Percentiles rank a stretch among this genome's conserved stretches.
These are phyloP conservation scores for Arthrobotrys megalospora DNA, from an alignment of 2,329 filamentous ascomycete species.

Conservation along the genomic window DNA sequence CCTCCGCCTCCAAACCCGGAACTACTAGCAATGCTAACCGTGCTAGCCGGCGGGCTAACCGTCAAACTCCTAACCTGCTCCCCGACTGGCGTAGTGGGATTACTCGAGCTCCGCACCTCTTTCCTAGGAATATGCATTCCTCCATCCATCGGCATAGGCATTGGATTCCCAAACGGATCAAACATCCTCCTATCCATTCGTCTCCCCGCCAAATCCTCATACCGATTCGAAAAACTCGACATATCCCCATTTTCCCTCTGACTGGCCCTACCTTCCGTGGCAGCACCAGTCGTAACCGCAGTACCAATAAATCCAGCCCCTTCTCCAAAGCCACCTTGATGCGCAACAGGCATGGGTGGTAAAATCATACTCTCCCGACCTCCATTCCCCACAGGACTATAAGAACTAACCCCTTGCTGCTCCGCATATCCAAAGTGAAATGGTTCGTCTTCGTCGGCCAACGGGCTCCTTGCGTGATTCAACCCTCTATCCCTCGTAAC, in stretches of 20 bases:
- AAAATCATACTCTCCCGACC: constrained; percentile 28
- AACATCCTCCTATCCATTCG: constrained; percentile 54
- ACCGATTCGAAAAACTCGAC: constrained; percentile 45
- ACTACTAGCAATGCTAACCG: constrained; percentile 36
- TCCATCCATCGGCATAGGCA: constrained; percentile 27
- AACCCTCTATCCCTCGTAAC: constrained; percentile 40
- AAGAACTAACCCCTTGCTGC: constrained; percentile 34
- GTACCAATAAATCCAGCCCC: constrained; percentile 40
- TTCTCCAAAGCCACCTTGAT: constrained; percentile 21
- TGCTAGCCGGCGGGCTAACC: constrained; percentile 51
- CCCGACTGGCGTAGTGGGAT: constrained; percentile 27
- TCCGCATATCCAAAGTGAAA: constrained; percentile 47
- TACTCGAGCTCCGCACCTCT: constrained; percentile 15
- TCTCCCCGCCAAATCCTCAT: constrained; percentile 43
- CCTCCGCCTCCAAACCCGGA: constrained; percentile 55
- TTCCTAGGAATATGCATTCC: constrained; percentile 53
- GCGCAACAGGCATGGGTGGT: constrained; percentile 41
- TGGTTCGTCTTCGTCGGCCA: constrained; percentile 28
- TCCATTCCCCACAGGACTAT: constrained; percentile 31
- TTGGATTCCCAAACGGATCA: constrained; percentile 37
- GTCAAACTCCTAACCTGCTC: constrained; percentile 38
- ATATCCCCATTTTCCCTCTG: constrained; percentile 22
- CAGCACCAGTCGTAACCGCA: constrained; percentile 25
- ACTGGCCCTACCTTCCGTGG: background rate
- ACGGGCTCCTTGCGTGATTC: background rate